A percentile compares a stretch with the other conserved stretches of the same genome.
Evolutionary conservation across 305 asterid genomes (phyloP).

Genomic region (Ilex paraguariensis): DNA sequence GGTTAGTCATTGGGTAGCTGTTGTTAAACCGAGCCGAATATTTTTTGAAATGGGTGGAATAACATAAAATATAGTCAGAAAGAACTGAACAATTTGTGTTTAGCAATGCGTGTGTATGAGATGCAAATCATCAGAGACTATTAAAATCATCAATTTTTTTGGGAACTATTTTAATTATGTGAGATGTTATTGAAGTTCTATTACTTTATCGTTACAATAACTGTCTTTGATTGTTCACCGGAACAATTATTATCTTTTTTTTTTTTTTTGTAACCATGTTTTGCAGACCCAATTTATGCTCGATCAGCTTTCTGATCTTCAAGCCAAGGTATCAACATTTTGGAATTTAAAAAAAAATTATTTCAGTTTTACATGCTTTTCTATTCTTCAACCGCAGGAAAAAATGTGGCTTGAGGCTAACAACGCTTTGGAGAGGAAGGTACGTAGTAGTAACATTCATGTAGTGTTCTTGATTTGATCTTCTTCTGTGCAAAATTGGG

Average conservation of each 20-base stretch:
- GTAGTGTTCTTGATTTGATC: neutral
- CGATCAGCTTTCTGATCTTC: conserved; percentile 91
- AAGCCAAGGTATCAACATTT: conserved; percentile 55
- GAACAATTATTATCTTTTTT: neutral
- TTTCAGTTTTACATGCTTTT: neutral
- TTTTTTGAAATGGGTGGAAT: no score
- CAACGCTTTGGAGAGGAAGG: conserved; percentile 76
- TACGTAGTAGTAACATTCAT: conserved; percentile 12
- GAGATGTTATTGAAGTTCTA: no score
- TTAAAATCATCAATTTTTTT: no score
- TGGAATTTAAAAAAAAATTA: neutral
- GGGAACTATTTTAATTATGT: no score
- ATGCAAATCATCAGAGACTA: no score
- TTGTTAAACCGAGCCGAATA: no score
- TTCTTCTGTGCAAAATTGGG: neutral
- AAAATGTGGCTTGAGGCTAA: conserved; percentile 81
- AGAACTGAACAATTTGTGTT: no score
- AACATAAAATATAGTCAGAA: no score
- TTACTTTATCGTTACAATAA: no score
- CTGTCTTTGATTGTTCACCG: no score
- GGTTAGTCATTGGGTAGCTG: no score
- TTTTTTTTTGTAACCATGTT: neutral
- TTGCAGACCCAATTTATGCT: conserved; percentile 86
- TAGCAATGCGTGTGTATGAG: no score
- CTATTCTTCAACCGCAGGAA: conserved; percentile 37